Evolutionary conservation across 805 yeast genomes (phyloP).

Genomic region (Candida alai): DNA sequence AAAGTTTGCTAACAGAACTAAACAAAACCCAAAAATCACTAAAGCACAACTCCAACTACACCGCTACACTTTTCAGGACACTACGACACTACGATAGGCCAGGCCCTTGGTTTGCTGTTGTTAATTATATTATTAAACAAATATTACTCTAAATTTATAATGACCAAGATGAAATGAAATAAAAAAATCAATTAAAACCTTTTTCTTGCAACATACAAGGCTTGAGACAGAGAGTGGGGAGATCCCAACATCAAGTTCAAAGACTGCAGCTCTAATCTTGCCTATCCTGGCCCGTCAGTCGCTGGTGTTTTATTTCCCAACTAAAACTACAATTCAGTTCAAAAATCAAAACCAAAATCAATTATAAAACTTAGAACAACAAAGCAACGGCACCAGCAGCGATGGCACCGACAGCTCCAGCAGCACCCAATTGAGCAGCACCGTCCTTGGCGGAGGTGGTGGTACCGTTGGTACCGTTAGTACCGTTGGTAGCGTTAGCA

Average conservation of each 20-base stretch:
- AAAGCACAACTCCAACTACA: too few relatives aligned
- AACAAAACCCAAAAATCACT: too few relatives aligned
- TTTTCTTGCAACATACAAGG: too few relatives aligned
- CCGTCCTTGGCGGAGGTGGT: slow-evolving; percentile 42
- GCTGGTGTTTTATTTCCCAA: neutral
- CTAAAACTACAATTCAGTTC: slow-evolving; percentile 1
- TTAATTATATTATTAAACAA: too few relatives aligned
- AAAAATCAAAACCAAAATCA: too few relatives aligned
- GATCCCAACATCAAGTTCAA: too few relatives aligned
- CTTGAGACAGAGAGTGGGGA: too few relatives aligned
- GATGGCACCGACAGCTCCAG: slow-evolving; percentile 77
- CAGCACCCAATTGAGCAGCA: slow-evolving; percentile 58
- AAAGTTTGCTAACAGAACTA: too few relatives aligned
- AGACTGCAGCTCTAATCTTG: too few relatives aligned
- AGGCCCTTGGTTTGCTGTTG: too few relatives aligned
- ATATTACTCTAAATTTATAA: slow-evolving; percentile 3
- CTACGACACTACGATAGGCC: too few relatives aligned
- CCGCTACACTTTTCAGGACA: too few relatives aligned
- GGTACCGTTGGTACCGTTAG: slow-evolving; percentile 42
- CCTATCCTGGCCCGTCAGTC: neutral
- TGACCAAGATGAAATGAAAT: slow-evolving; percentile 4
- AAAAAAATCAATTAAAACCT: neutral
- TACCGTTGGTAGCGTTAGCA: slow-evolving; percentile 43
- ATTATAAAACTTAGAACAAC: slow-evolving; percentile 28
- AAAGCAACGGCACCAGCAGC: slow-evolving; percentile 78